Conservation (phyloP, 768 basidiomycete species). For the Lentinula edodes region DNA sequence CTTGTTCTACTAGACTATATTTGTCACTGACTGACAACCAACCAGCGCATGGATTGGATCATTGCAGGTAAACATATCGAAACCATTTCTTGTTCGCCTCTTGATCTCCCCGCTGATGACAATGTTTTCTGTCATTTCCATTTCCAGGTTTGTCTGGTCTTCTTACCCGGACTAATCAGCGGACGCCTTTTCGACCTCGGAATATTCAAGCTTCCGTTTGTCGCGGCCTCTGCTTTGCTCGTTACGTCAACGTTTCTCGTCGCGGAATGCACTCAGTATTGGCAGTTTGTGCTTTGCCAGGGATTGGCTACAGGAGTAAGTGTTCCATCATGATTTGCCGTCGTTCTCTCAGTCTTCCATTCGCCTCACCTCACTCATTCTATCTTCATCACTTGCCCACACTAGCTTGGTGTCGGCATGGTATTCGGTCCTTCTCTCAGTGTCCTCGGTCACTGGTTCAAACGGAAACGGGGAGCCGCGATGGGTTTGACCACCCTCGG, state of each 20-base stretch:
- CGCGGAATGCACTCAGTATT: slow-evolving; percentile 47
- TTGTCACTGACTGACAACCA: background rate
- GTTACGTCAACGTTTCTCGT: slow-evolving; percentile 37
- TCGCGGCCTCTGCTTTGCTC: slow-evolving; percentile 27
- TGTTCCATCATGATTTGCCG: background rate
- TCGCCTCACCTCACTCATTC: background rate
- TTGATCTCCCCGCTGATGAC: background rate
- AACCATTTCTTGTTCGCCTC: background rate
- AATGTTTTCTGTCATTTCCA: background rate
- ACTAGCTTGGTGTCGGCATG: slow-evolving; percentile 29
- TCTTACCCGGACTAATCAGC: slow-evolving; percentile 35
- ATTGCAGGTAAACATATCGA: slow-evolving; percentile 30
- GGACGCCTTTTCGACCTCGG: slow-evolving; percentile 52
- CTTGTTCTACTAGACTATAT: background rate
- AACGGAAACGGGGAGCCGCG: slow-evolving; percentile 45
- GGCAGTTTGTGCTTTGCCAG: slow-evolving; percentile 53
- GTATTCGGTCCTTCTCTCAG: slow-evolving; percentile 47
- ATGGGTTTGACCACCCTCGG: slow-evolving; percentile 51
- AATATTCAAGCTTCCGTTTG: slow-evolving; percentile 34
- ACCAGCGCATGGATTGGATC: slow-evolving; percentile 53
- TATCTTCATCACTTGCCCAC: background rate
- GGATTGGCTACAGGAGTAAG: slow-evolving; percentile 46
- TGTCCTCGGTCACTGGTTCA: slow-evolving; percentile 62
- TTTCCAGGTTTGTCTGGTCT: slow-evolving; percentile 33
- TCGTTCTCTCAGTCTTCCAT: background rate